These are phyloP conservation scores for Diaporthe ilicicola DNA, from an alignment of 2,329 filamentous ascomycete species.

Conservation along the genomic window DNA sequence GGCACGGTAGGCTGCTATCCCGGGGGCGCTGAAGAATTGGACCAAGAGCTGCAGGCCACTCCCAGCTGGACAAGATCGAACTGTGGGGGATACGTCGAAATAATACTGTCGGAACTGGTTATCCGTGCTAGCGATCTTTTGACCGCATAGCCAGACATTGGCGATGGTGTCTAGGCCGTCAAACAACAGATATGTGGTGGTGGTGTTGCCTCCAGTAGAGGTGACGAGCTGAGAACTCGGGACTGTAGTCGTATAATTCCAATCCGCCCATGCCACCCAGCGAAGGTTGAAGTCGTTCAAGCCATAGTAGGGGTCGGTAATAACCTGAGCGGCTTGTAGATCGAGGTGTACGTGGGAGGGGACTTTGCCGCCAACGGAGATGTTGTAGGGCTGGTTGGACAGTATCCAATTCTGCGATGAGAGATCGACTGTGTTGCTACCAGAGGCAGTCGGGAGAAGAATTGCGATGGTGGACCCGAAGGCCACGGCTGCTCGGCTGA, in stretches of 20 bases:
- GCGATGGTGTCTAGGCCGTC: conserved; percentile 70
- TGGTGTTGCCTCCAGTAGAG: conserved; percentile 40
- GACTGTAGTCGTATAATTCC: conserved; percentile 67
- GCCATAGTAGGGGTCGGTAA: conserved; percentile 57
- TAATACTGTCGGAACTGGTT: conserved; percentile 71
- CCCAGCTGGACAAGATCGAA: conserved; percentile 50
- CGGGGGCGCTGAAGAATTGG: conserved; percentile 62
- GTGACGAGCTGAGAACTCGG: conserved; percentile 40
- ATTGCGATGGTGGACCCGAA: not conserved
- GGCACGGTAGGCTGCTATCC: conserved; percentile 61
- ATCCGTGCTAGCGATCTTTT: conserved; percentile 63
- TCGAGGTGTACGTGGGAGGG: conserved; percentile 69
- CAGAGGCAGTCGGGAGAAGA: not conserved
- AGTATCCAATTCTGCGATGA: conserved; percentile 53
- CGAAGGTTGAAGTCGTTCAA: conserved; percentile 67
- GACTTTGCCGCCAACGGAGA: conserved; percentile 61
- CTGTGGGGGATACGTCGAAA: conserved; percentile 61
- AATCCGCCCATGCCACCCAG: conserved; percentile 66
- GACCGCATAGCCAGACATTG: conserved; percentile 62
- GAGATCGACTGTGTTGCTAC: conserved; percentile 49
- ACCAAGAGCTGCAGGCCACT: conserved; percentile 52
- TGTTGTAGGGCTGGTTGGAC: conserved; percentile 54
- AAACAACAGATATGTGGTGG: conserved; percentile 63
- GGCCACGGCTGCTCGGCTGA: not conserved
- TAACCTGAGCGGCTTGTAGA: conserved; percentile 59